A percentile compares a stretch with the other conserved stretches of the same genome.
These are phyloP conservation scores for Pseudofabraea citricarpa DNA, from an alignment of 2,329 filamentous ascomycete species.

Conservation along the genomic window DNA sequence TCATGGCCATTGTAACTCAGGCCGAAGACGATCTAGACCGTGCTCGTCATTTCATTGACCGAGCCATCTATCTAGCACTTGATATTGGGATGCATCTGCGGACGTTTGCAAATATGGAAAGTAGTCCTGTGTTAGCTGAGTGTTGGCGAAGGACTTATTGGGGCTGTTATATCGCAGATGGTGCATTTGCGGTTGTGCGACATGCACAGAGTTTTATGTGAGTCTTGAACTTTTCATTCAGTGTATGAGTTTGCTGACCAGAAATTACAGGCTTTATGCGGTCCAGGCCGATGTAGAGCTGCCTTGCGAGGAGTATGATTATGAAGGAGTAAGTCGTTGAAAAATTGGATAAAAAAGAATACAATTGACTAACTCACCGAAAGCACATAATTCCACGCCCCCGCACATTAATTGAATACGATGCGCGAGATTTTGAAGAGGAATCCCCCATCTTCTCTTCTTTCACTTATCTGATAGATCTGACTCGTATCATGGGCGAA, in stretches of 20 bases:
- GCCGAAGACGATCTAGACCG: constrained; percentile 25
- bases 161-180: constrained; percentile 30
- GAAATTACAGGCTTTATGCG: constrained; percentile 16
- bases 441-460: constrained; percentile 33
- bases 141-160: constrained; percentile 38
- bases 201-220: constrained; percentile 19
- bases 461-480: constrained; percentile 33
- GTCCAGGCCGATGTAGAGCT: constrained; percentile 30
- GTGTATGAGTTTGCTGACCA: not conserved
- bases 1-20: constrained; percentile 33
- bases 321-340: constrained; percentile 32
- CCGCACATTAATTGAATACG: constrained; percentile 30
- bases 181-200: constrained; percentile 15
- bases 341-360: too few species aligned
- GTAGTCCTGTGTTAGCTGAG: constrained; percentile 33
- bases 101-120: constrained; percentile 42
- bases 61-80: constrained; percentile 53
- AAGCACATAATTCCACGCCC: constrained; percentile 30
- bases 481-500: constrained; percentile 30
- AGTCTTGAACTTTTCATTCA: not conserved
- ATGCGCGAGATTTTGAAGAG: constrained; percentile 28
- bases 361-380: constrained; percentile 7
- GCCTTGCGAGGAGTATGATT: constrained; percentile 37
- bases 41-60: constrained; percentile 29
- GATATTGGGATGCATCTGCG: constrained; percentile 54